Conservation (phyloP, 2,329 filamentous ascomycete genomes). For the Alternaria dauci region DNA sequence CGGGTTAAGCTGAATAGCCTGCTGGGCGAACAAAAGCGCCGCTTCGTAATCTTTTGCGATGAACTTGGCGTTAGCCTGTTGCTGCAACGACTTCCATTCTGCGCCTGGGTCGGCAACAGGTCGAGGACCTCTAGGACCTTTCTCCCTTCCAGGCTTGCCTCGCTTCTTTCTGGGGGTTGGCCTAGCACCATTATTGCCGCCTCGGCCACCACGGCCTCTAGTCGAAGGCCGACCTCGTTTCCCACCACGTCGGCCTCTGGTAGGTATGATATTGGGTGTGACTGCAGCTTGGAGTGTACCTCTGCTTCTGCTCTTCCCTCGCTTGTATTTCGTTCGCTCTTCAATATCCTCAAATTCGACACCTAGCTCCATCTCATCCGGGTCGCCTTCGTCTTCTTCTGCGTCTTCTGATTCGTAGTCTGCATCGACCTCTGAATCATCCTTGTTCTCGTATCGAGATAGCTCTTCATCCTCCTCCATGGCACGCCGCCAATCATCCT, state of each 20-base stretch:
- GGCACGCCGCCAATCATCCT: constrained; percentile 38
- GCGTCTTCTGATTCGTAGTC: constrained; percentile 49
- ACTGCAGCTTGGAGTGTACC: constrained; percentile 4
- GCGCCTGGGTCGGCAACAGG: constrained; percentile 73
- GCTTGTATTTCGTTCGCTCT: constrained; percentile 28
- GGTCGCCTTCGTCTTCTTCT: constrained; percentile 42
- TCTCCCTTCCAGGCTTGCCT: constrained; percentile 37
- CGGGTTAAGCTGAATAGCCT: constrained; percentile 60
- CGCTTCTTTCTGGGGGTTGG: constrained; percentile 36
- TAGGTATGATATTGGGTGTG: constrained; percentile 2
- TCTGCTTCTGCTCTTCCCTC: constrained; percentile 18
- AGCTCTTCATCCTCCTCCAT: constrained; percentile 38
- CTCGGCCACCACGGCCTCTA: constrained; percentile 38
- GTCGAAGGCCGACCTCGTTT: constrained; percentile 38
- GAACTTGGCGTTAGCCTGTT: constrained; percentile 73
- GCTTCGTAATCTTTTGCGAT: constrained; percentile 67
- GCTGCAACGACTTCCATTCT: constrained; percentile 74
- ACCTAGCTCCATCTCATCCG: constrained; percentile 42
- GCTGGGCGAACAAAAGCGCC: constrained; percentile 43
- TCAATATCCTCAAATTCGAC: constrained; percentile 42
- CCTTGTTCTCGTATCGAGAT: constrained; percentile 37
- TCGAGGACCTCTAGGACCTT: constrained; percentile 52
- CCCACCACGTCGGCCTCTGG: constrained; percentile 28
- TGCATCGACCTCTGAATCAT: constrained; percentile 44
- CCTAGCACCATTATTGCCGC: constrained; percentile 25